Base-by-base conservation (phyloP, 2,329 filamentous ascomycete species). In the Seiridium cupressi region DNA sequence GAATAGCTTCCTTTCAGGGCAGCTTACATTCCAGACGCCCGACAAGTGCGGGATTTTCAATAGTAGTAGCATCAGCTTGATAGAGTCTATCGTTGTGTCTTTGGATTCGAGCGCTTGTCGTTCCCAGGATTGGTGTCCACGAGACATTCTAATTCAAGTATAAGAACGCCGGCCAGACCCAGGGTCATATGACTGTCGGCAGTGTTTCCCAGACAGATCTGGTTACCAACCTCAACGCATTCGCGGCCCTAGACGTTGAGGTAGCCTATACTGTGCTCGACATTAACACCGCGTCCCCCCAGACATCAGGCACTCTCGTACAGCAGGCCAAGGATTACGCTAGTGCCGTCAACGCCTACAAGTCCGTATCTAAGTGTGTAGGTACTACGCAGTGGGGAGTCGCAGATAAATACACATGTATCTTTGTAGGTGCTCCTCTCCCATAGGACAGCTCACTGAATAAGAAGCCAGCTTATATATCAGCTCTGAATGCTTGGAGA, bases 211-310 rank as follows among this genome's bases (percentile, higher is more conserved):
- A 48, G 46, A 31, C 46, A 31, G 18, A 48, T 18, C n/a, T 48
- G 13, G 26, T 48, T 18, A 48, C 13, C 8, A 48, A 48, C 18
- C 69, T 85, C 32, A 68, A 75, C 58, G 71, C 72, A 9, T 72
- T 84, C 18, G 81, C 80, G 55, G 69, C 66, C 13, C 73, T 76
- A 3, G 76, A 75, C 11, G 64, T 72, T 9, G 82, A 85, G 65
- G 77, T 83, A 42, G 82, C 83, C 2, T 76, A 86, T 58, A 86
- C 83, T 5, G 83, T 85, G 70, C 74, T 86, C 48, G 83, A 85
- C 68, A 84, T 85, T 64, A 76, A 76, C 36, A 74, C 76, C 13
- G 81, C 79, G 5, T 66, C 73, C 5, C 44, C 44, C 8, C 13
- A 31, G 46, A 48, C 46, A 48, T 3, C 46, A 8, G 11, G 8